Evolutionary conservation across 2,329 filamentous ascomycete genomes (phyloP), one percentile per base, ranked within the genome.

Genomic region (Blastomyces percursus): DNA sequence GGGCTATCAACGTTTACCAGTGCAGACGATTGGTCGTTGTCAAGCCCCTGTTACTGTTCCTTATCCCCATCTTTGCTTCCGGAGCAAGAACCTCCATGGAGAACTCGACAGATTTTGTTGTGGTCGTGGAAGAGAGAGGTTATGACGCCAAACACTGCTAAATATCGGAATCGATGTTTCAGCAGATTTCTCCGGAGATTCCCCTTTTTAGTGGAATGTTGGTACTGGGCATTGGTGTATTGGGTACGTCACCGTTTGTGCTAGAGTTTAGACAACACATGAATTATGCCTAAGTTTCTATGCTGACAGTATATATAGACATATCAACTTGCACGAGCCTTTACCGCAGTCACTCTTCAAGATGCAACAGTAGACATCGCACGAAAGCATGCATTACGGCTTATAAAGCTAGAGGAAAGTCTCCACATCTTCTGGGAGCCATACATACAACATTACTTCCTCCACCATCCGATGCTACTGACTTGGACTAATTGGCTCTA

Each of bases 171-270:
- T 64, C 81, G 83, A 56, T 74, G 86, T 14, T 76, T 88, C 59
- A 88, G 85, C 70, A 80, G 86, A 4, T 67, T 90, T 44, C 79
- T 90, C 16, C 79, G 79, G 63, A 86, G 83, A 69, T 84, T 89
- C 66, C 88, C 88, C 0, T 91, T 91, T 70, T 73, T 90, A 35
- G 85, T 86, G 1, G 88, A 91, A 73, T 86, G 83, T 50, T 90
- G 87, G 86, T 90, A 90, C 69, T 90, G 87, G 87, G 84, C 85
- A 2, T 75, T 89, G 65, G 86, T 90, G 59, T 90, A 90, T 76
- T 90, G 87, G 86, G 87, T 89, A 80, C 68, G 82, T 71, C 38
- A n/a, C 61, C n/a, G 19, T 27, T 8, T 52, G 11, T 12, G 12
- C 14, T n/a, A 24, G 56, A 24, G 12, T 38, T 50, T 61, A 38